Evolutionary conservation across 306 rosid genomes (phyloP).

Genomic region (Malus asiatica): DNA sequence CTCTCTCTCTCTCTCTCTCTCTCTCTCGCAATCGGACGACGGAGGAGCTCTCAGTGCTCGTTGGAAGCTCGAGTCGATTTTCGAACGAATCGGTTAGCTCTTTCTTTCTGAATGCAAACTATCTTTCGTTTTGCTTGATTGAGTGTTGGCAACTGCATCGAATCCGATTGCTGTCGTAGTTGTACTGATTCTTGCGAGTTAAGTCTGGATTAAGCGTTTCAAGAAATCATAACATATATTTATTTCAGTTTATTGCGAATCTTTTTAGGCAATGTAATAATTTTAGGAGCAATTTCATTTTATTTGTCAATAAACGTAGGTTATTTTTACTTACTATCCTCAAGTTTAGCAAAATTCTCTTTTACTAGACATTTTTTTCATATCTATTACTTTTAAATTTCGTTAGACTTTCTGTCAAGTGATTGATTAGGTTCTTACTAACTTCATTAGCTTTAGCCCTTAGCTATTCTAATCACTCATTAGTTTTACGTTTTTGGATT

Average conservation of each 20-base stretch:
- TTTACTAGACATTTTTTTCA: too few species aligned
- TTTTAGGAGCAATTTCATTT: not conserved
- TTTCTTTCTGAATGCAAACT: not conserved
- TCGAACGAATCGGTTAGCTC: conserved; percentile 4
- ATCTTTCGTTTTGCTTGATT: not conserved
- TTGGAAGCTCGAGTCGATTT: not conserved
- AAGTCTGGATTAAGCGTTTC: not conserved
- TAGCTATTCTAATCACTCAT: not conserved
- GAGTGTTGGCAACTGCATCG: not conserved
- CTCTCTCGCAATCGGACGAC: not conserved
- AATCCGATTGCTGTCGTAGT: not conserved
- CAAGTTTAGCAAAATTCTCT: too few species aligned
- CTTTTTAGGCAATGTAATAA: not conserved
- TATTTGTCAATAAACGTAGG: not conserved
- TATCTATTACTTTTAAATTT: too few species aligned
- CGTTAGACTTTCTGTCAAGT: too few species aligned
- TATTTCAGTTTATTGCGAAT: not conserved
- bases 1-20: not conserved
- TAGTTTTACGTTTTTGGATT: too few species aligned
- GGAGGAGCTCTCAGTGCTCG: not conserved
- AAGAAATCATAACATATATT: not conserved
- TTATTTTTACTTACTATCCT: too few species aligned
- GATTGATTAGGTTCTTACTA: not conserved
- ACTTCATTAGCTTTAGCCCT: not conserved
- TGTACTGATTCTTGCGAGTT: not conserved